Percentiles rank a stretch among this genome's conserved stretches.
Evolutionary conservation across 169 alveolate genomes (phyloP).

Genomic region (Blepharisma undulans): DNA sequence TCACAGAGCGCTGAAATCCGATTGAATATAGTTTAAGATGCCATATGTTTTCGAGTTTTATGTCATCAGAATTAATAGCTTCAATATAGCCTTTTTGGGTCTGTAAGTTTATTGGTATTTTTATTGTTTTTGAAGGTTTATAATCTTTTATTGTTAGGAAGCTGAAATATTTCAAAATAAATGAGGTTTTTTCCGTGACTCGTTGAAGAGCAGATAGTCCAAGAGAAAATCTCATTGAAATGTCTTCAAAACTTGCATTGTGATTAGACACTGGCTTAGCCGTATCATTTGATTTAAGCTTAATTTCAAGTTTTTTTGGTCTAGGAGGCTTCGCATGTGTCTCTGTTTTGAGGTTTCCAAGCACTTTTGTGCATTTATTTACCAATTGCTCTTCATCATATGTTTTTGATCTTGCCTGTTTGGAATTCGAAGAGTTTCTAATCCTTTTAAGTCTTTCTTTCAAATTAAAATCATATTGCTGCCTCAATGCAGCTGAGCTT

Average conservation of each 20-base stretch:
- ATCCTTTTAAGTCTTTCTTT: background rate
- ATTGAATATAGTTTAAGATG: background rate
- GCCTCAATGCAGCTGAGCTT: background rate
- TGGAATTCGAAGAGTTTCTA: background rate
- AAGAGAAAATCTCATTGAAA: background rate
- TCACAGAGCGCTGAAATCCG: background rate
- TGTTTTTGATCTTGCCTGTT: background rate
- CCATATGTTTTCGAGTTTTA: background rate
- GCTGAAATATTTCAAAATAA: background rate
- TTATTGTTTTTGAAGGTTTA: background rate
- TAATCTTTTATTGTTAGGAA: background rate
- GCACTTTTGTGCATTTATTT: background rate
- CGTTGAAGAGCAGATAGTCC: background rate
- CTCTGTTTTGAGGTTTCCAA: background rate
- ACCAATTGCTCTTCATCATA: background rate
- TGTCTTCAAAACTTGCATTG: background rate
- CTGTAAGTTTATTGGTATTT: background rate
- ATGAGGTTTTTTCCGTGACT: background rate
- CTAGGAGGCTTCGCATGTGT: background rate
- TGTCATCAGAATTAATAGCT: background rate
- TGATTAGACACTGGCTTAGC: background rate
- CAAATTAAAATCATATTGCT: background rate
- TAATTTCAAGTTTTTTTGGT: background rate
- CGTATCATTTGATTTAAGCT: background rate
- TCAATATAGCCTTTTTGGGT: background rate